phyloP scores from a whole-genome alignment of 495 filamentous ascomycete species.

The Trichoderma asperelloides region DNA sequence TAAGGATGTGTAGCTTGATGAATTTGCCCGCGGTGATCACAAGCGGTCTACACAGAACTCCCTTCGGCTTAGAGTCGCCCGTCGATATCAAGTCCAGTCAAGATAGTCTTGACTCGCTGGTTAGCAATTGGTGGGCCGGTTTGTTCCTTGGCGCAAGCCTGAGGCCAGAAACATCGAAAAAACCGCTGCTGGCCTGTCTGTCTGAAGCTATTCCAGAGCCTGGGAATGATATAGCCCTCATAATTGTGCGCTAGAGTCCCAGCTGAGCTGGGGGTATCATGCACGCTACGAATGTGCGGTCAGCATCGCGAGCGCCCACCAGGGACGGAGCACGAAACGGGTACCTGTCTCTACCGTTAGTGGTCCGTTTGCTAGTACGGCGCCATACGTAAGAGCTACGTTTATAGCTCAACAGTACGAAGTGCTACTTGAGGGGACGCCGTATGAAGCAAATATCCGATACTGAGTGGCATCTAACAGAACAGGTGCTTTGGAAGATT shows the following conservation, averaged over 20 bases:
- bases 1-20: background rate
- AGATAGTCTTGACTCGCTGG: background rate
- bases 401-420: background rate
- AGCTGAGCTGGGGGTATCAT: constrained; percentile 3
- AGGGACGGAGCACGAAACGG: background rate
- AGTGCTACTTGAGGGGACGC: background rate
- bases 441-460: background rate
- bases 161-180: background rate
- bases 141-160: background rate
- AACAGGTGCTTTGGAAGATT: too few relatives aligned
- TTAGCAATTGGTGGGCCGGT: background rate
- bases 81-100: background rate
- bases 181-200: background rate
- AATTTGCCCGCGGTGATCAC: background rate
- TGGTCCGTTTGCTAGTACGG: background rate
- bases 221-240: background rate
- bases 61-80: background rate
- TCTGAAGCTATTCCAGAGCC: background rate
- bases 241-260: background rate
- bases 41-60: background rate
- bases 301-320: background rate
- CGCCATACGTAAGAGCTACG: background rate
- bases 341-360: background rate
- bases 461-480: too few relatives aligned
- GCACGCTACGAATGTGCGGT: constrained; percentile 5